Base-by-base conservation (phyloP, 768 basidiomycete species). In the Rhodocollybia butyracea region DNA sequence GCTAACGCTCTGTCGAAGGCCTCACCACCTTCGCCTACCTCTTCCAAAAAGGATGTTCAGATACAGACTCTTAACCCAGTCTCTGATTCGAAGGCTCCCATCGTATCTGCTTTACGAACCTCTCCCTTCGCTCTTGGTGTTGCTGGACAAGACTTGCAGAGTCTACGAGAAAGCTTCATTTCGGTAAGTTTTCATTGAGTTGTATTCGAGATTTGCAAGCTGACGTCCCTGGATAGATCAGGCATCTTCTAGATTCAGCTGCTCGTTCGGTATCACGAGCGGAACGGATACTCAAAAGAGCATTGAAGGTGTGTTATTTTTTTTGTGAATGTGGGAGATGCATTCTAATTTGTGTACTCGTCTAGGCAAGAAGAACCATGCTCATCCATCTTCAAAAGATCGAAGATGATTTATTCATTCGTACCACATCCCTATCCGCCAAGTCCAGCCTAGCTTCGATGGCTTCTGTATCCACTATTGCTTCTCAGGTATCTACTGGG, bases 251-350 rank as follows among this genome's bases (percentile, higher is more conserved):
- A 54, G 68, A 76, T 27, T 69, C 77, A 26, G 78, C 83, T 19
- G 74, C 76, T 57, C 80, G 81, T 51, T 81, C 78, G n/a, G 76
- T 86, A 27, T 71, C 75, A 30, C 76, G 84, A 51, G 76, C 80
- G 3, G 85, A 85, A 56, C 73, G 81, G 27, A 75, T 86, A 11
- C 74, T 83, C 22, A 78, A 75, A 54, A 73, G 79, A 54, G 81
- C 80, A 15, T 64, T 87, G 54, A 78, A 80, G 71, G 86, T 83
- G 59, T 54, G 76, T 62, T 22, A n/a, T 39, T 6, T 15, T 29
- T 45, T 4, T 31, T 31, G 61, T 39, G 52, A 12, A 36, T 43
- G 13, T 8, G 29, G 47, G 15, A 7, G 29, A 24, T 29, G 26
- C 31, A 17, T 38, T 52, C 39, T 56, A 27, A 57, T 17, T 46